Conservation (phyloP, 495 filamentous ascomycete species). For the Choiromyces venosus region DNA sequence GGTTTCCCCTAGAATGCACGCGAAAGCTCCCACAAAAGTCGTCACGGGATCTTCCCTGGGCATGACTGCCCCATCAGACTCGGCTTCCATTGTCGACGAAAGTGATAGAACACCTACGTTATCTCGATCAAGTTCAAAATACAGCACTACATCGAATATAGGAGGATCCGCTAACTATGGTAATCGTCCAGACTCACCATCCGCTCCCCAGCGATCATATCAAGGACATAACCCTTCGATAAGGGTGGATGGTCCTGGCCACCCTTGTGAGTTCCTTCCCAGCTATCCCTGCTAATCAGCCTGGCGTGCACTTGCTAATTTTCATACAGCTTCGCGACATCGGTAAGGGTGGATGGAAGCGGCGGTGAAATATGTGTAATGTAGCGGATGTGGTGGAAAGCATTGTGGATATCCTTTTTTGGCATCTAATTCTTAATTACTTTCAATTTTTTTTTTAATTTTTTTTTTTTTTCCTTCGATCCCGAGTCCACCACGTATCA, state of each 20-base stretch:
- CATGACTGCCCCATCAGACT: constrained; percentile 16
- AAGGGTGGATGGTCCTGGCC: background rate
- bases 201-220: background rate
- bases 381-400: background rate
- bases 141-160: background rate
- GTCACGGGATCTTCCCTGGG: constrained; percentile 6
- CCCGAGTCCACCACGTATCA: constrained; percentile 8
- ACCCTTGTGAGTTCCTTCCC: background rate
- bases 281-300: background rate
- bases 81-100: constrained; percentile 23
- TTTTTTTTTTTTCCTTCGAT: constrained; percentile 4
- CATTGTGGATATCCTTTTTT: background rate
- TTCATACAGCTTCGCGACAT: background rate
- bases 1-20: constrained; percentile 14
- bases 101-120: constrained; percentile 6
- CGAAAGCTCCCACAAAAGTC: constrained; percentile 16
- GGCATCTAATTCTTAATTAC: constrained; percentile 31
- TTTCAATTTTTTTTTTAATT: constrained; percentile 18
- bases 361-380: background rate
- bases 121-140: background rate
- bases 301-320: background rate
- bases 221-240: background rate
- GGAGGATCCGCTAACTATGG: background rate
- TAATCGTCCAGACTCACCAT: background rate
- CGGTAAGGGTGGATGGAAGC: background rate